Evolutionary conservation across 2,329 filamentous ascomycete species (phyloP), one percentile per base, ranked within the genome.

Genomic region (Trematosphaeria pertusa): DNA sequence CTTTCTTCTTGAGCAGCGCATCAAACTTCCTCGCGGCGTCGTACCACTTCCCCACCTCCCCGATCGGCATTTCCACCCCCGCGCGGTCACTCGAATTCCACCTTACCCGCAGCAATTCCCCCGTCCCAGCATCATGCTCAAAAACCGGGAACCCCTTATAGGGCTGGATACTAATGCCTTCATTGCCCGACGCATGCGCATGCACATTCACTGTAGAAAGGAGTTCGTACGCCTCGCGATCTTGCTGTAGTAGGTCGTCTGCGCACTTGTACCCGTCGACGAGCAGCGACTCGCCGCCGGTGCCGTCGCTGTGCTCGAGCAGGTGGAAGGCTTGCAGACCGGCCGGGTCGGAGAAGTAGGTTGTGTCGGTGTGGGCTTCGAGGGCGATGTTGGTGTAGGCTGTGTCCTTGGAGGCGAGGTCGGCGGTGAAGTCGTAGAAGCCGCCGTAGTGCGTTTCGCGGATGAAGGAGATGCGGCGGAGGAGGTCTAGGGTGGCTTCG

Each of bases 41-140:
- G 67, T 97, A 97, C 91, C 93, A 97, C 28, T 73, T 65, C 6
- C 73, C 70, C 2, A 85, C 78, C 3, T 78, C 68, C 17, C 75
- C 71, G 14, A 79, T 60, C 3, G 85, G 82, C 32, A 77, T 56
- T 11, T 83, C 82, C 49, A 90, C 79, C 2, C 86, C 81, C 1
- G 88, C 89, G 31, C 94, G 81, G 69, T 97, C 94, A 53, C 91
- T 88, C 54, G 92, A 93, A 70, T 99, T 99, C 94, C 94, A 99
- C 43, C 93, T 82, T 5, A 97, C 79, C 45, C 91, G 87, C 21
- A 80, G 73, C 32, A 88, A 64, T 28, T 70, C 62, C 0, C 67
- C 63, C 2, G 72, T 74, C 1, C 69, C 61, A 0, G 73, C 67
- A 36, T 84, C 76, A 33, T 85, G 73, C 46, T 86, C 84, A 7